Conservation (phyloP, 495 filamentous ascomycete genomes). For the Astrothelium subdiscretum region DNA sequence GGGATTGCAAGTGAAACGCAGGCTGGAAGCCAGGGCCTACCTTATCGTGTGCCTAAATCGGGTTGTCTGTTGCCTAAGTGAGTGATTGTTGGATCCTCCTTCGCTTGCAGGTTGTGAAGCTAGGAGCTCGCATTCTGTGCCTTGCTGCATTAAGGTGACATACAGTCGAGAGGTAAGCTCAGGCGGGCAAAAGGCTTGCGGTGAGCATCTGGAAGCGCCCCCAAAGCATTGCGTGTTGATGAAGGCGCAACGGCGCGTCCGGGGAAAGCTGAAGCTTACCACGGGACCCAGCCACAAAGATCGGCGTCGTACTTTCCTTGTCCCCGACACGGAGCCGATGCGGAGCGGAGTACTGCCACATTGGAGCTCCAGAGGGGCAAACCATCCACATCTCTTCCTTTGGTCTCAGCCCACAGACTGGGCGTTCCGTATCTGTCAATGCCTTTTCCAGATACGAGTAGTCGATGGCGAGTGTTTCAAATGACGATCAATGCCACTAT, state of each 20-base stretch:
- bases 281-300: background rate
- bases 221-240: background rate
- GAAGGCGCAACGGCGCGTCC: background rate
- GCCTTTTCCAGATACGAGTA: background rate
- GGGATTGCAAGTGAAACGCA: background rate
- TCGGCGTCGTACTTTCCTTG: background rate
- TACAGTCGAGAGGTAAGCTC: background rate
- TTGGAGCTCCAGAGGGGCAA: background rate
- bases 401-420: background rate
- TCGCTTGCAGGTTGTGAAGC: background rate
- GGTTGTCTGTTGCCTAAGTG: background rate
- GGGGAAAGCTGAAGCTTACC: slow-evolving; percentile 1
- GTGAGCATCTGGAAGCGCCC: background rate
- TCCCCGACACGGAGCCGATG: background rate
- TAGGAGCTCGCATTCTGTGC: background rate
- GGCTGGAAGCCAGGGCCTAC: background rate
- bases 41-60: background rate
- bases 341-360: background rate
- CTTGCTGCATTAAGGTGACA: background rate
- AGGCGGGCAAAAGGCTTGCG: background rate
- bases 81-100: background rate
- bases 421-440: background rate
- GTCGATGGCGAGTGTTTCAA: background rate
- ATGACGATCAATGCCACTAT: background rate
- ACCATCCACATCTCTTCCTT: background rate